Evolutionary conservation across 495 filamentous ascomycete genomes (phyloP).

Genomic region (Aspergillus bridgeri): DNA sequence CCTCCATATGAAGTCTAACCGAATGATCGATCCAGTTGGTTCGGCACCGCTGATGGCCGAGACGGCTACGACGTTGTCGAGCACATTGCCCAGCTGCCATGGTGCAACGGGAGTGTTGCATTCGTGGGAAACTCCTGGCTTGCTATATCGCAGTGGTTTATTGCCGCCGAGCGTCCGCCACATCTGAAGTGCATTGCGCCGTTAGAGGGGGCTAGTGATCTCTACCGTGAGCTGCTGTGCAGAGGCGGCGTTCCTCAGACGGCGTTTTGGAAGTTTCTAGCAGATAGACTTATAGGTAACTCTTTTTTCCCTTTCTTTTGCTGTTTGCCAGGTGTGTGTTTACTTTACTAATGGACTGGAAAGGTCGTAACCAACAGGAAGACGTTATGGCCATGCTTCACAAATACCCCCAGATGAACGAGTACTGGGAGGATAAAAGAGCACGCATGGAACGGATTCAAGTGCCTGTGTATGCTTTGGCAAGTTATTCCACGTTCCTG

Average conservation of each 20-base stretch:
- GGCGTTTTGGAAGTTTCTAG: no score
- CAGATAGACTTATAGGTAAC: no score
- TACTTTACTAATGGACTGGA: no score
- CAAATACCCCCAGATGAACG: slow-evolving; percentile 14
- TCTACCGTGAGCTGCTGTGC: slow-evolving; percentile 30
- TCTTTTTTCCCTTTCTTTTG: no score
- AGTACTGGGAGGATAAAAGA: slow-evolving; percentile 27
- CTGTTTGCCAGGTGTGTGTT: no score
- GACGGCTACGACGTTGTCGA: slow-evolving; percentile 24
- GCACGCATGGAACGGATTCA: slow-evolving; percentile 15
- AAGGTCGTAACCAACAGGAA: no score
- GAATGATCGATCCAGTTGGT: no score
- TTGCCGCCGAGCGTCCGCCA: slow-evolving; percentile 34
- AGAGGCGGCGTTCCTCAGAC: no score
- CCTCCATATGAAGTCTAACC: no score
- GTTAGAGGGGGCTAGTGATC: slow-evolving; percentile 38
- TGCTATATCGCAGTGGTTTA: slow-evolving; percentile 37
- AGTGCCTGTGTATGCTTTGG: slow-evolving; percentile 23
- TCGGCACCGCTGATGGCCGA: no score
- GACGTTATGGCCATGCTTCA: no score
- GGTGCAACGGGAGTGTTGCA: slow-evolving; percentile 23
- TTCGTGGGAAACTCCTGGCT: slow-evolving; percentile 20
- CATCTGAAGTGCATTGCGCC: slow-evolving; percentile 39
- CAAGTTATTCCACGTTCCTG: slow-evolving; percentile 11
- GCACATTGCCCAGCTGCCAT: slow-evolving; percentile 15